phyloP scores from a whole-genome alignment of 805 yeast species.

The Hanseniaspora clermontiae region DNA sequence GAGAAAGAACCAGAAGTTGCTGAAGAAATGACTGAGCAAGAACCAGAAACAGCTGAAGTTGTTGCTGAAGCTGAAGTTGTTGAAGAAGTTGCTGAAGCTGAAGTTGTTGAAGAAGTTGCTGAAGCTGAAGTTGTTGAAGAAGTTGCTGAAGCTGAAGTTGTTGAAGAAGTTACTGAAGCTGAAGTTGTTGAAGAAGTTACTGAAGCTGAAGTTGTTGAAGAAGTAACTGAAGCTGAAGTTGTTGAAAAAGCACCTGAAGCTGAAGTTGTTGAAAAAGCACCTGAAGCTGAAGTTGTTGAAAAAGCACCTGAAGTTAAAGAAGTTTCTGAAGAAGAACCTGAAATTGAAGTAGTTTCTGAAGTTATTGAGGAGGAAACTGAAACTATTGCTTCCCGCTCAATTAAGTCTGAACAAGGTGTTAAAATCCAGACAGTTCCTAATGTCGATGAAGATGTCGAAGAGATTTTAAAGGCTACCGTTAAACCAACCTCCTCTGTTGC shows the following conservation, averaged over 20 bases:
- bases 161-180: neutral
- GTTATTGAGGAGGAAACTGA: neutral
- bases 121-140: neutral
- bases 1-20: neutral
- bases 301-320: neutral
- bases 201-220: neutral
- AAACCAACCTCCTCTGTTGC: neutral
- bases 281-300: neutral
- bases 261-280: neutral
- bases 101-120: neutral
- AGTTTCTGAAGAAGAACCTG: neutral
- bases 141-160: neutral
- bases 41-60: neutral
- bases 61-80: neutral
- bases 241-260: neutral
- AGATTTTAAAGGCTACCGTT: neutral
- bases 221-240: neutral
- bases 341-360: neutral
- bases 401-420: neutral
- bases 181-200: neutral
- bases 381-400: neutral
- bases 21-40: too few relatives aligned
- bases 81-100: neutral
- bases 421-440: conserved; percentile 14
- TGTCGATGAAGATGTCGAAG: conserved; percentile 6